These are phyloP conservation scores for Talaromyces wortmannii DNA, from an alignment of 495 filamentous ascomycete genomes.

Conservation along the genomic window DNA sequence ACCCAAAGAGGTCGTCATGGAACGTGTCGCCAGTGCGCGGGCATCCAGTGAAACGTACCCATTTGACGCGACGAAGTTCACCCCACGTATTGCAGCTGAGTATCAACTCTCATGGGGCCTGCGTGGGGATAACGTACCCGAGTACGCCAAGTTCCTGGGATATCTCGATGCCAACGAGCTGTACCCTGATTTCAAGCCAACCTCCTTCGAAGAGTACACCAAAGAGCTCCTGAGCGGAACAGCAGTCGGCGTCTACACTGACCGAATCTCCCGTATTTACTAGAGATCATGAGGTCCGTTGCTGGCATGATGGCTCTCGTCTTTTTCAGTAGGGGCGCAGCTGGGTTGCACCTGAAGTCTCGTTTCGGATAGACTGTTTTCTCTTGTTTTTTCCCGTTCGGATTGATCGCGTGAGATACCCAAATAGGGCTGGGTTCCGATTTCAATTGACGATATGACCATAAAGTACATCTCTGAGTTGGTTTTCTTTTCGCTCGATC, in stretches of 20 bases:
- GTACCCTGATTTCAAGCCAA: conserved; percentile 45
- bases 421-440: too few species aligned
- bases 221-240: conserved; percentile 30
- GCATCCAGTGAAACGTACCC: conserved; percentile 43
- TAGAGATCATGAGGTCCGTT: background rate
- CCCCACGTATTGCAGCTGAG: conserved; percentile 34
- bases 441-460: too few species aligned
- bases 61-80: conserved; percentile 37
- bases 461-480: too few species aligned
- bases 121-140: conserved; percentile 50
- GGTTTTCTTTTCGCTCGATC: too few species aligned
- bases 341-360: background rate
- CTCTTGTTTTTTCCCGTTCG: background rate
- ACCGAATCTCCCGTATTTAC: conserved; percentile 19
- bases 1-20: conserved; percentile 35
- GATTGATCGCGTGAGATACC: background rate
- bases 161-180: conserved; percentile 49
- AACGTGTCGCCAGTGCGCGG: conserved; percentile 29
- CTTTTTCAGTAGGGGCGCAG: background rate
- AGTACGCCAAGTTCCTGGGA: conserved; percentile 51
- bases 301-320: background rate
- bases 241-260: conserved; percentile 38
- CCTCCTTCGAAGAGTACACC: conserved; percentile 35
- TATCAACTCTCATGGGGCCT: conserved; percentile 47
- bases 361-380: background rate